These are phyloP conservation scores for Jasminum sambac DNA, from an alignment of 257 asterid genomes.

Conservation along the genomic window DNA sequence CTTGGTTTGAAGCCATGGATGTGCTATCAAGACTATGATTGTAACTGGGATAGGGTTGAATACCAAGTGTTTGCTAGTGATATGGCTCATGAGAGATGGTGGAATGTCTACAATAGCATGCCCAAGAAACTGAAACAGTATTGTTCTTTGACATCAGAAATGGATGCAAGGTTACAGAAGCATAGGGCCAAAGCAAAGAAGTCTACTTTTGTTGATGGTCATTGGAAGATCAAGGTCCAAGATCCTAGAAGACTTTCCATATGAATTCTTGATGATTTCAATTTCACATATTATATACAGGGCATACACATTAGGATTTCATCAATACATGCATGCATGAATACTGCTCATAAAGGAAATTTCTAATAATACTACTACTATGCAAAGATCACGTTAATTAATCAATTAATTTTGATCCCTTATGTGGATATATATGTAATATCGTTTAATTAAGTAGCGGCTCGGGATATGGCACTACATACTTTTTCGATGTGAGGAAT, in stretches of 20 bases:
- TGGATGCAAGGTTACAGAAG: conserved; percentile 32
- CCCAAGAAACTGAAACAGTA: conserved; percentile 37
- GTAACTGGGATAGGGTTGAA: conserved; percentile 59
- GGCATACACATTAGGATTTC: too few species aligned
- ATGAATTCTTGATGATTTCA: conserved; percentile 1
- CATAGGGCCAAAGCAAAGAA: conserved; percentile 41
- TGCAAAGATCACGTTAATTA: too few species aligned
- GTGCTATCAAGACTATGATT: conserved; percentile 70
- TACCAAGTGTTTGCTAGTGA: conserved; percentile 57
- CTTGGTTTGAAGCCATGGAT: conserved; percentile 83
- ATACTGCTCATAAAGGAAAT: too few species aligned
- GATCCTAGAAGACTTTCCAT: conserved; percentile 43
- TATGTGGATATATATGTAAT: too few species aligned
- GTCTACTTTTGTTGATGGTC: conserved; percentile 43
- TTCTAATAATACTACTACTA: too few species aligned
- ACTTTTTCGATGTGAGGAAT: too few species aligned
- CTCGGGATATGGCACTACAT: too few species aligned
- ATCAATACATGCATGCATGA: too few species aligned
- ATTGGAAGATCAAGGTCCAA: conserved; percentile 56
- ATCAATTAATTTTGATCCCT: too few species aligned
- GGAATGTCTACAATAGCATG: conserved; percentile 55
- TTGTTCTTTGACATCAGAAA: conserved; percentile 46
- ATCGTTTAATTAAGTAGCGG: too few species aligned
- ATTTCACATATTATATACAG: too few species aligned
- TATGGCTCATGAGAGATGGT: conserved; percentile 59